Conservation (phyloP, 139 green algal species). For the Nannochloris sp. region DNA sequence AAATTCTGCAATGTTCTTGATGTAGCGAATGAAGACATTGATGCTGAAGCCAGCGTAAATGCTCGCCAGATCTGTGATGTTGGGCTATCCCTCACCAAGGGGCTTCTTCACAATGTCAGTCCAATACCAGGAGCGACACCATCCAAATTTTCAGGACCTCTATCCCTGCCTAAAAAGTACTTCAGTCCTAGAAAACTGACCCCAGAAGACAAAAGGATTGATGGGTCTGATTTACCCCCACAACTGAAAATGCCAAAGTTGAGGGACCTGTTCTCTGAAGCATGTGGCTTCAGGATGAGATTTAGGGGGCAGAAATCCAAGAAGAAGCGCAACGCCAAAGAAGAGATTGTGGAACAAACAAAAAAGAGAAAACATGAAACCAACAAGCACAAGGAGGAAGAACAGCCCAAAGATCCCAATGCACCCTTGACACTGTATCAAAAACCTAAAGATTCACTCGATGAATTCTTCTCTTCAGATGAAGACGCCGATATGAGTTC, state of each 20-base stretch:
- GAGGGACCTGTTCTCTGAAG: not conserved
- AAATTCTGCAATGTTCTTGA: constrained; percentile 16
- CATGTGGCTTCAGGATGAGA: not conserved
- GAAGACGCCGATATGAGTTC: not conserved
- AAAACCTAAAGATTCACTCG: not conserved
- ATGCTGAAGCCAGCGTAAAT: not conserved
- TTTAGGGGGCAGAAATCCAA: not conserved
- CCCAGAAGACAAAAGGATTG: constrained; percentile 1
- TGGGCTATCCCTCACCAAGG: constrained; percentile 13
- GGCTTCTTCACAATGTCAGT: constrained; percentile 14
- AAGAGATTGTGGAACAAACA: not conserved
- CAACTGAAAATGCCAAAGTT: not conserved
- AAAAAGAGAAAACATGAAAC: not conserved
- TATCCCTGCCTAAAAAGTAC: not conserved
- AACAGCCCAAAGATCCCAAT: not conserved
- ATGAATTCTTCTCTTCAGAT: not conserved
- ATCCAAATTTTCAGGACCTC: constrained; percentile 6
- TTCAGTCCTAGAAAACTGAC: not conserved
- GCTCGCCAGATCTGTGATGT: constrained; percentile 44
- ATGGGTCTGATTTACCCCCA: constrained; percentile 8
- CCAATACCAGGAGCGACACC: not conserved
- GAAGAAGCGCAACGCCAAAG: not conserved
- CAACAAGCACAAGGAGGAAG: not conserved
- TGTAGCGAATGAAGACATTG: constrained; percentile 3
- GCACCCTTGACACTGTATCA: not conserved